phyloP scores from a whole-genome alignment of 2,329 filamentous ascomycete species.

The Aotearoamyces nothofagi region DNA sequence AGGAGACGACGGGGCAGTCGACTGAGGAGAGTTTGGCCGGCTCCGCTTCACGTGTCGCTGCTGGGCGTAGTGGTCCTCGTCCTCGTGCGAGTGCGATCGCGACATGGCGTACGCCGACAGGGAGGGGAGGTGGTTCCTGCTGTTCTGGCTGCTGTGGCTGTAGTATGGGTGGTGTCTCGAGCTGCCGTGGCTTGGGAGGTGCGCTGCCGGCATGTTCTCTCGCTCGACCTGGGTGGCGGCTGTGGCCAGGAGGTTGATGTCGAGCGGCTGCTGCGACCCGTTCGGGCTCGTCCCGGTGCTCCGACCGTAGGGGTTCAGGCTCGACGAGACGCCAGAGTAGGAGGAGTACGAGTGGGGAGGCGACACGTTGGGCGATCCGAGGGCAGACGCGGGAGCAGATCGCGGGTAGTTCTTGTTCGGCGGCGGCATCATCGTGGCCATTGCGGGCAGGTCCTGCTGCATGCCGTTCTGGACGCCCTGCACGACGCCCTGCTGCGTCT shows the following conservation, averaged over 20 bases:
- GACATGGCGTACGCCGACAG: conserved; percentile 91
- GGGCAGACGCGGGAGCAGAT: conserved; percentile 73
- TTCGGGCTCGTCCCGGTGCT: conserved; percentile 26
- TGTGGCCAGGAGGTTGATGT: conserved; percentile 45
- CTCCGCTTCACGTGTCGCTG: conserved; percentile 74
- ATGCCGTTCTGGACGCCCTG: conserved; percentile 31
- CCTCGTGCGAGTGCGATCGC: conserved; percentile 68
- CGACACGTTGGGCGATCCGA: conserved; percentile 89
- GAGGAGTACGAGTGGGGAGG: conserved; percentile 79
- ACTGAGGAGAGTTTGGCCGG: conserved; percentile 84
- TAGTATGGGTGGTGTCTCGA: conserved; percentile 39
- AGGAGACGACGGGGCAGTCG: conserved; percentile 87
- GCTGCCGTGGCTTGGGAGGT: conserved; percentile 19
- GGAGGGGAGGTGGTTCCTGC: conserved; percentile 19
- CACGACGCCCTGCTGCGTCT: conserved; percentile 38
- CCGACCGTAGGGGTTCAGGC: conserved; percentile 33
- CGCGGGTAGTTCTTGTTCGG: conserved; percentile 69
- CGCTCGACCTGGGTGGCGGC: conserved; percentile 47
- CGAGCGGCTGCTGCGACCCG: conserved; percentile 19
- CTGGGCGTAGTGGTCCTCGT: conserved; percentile 62
- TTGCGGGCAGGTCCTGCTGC: conserved; percentile 31
- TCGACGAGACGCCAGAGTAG: conserved; percentile 36
- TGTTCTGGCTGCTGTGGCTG: conserved; percentile 28
- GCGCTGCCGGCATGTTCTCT: conserved; percentile 25
- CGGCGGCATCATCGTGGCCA: conserved; percentile 61